A percentile compares a stretch with the other conserved stretches of the same genome.
Conservation (phyloP, 1,284 basidiomycete genomes). For the Melampsora americana region DNA sequence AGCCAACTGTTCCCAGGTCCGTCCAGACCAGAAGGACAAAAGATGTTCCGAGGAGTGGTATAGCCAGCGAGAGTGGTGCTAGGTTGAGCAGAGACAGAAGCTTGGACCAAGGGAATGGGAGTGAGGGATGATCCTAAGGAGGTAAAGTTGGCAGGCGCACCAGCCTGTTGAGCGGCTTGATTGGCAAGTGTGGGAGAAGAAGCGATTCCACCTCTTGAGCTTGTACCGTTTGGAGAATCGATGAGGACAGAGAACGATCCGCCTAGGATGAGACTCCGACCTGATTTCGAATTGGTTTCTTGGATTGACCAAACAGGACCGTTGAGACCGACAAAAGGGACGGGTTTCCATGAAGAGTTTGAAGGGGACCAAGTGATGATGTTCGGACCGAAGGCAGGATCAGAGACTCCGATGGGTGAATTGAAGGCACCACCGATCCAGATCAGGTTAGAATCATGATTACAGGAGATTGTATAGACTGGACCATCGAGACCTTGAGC, state of each 20-base stretch:
- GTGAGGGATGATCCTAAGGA: constrained; percentile 81
- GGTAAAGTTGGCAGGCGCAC: constrained; percentile 52
- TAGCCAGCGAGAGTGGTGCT: constrained; percentile 66
- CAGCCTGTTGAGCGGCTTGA: constrained; percentile 39
- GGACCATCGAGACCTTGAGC: constrained; percentile 60
- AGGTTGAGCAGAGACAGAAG: constrained; percentile 66
- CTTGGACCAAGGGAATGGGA: constrained; percentile 69
- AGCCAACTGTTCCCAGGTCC: constrained; percentile 80
- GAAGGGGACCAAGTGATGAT: constrained; percentile 71
- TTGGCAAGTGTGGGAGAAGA: constrained; percentile 33
- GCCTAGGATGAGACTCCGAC: constrained; percentile 74
- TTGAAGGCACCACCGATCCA: constrained; percentile 81
- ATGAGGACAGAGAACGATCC: constrained; percentile 73
- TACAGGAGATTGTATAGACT: constrained; percentile 75
- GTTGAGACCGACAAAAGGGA: constrained; percentile 77
- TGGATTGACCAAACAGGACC: constrained; percentile 77
- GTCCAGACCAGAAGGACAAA: constrained; percentile 77
- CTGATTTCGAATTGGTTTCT: constrained; percentile 63
- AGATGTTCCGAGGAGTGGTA: constrained; percentile 67
- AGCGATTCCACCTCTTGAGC: constrained; percentile 51
- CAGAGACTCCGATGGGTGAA: constrained; percentile 51
- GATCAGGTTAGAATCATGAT: constrained; percentile 62
- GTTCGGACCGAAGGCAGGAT: constrained; percentile 62
- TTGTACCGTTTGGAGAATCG: constrained; percentile 62
- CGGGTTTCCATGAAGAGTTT: constrained; percentile 46